Evolutionary conservation across 2,329 filamentous ascomycete genomes (phyloP).

Genomic region (Verticillium klebahnii): DNA sequence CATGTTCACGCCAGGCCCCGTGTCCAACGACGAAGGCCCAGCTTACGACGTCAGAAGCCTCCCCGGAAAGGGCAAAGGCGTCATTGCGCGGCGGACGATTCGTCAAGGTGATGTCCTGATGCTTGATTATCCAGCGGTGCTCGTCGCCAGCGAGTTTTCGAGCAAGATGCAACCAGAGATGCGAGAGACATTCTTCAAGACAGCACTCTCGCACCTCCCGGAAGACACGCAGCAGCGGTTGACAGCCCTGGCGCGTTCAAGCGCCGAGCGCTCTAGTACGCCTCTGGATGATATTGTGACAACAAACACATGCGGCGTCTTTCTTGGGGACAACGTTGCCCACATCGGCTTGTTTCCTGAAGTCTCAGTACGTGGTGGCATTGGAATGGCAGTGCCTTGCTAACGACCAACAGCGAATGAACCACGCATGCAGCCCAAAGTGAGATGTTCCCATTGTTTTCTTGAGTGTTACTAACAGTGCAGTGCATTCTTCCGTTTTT

Average conservation of each 20-base stretch:
- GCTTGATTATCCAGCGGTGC: constrained; percentile 21
- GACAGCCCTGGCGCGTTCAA: constrained; percentile 18
- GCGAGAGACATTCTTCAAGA: constrained; percentile 19
- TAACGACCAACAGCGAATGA: constrained; percentile 20
- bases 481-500: constrained; percentile 26
- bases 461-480: background rate
- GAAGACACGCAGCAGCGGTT: constrained; percentile 14
- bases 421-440: constrained; percentile 30
- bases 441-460: constrained; percentile 9
- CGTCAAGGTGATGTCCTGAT: constrained; percentile 23
- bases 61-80: constrained; percentile 22
- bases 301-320: constrained; percentile 24
- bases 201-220: constrained; percentile 19
- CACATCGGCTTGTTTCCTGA: constrained; percentile 25
- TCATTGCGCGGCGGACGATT: constrained; percentile 24
- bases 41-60: constrained; percentile 20
- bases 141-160: constrained; percentile 15
- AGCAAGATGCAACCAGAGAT: constrained; percentile 11
- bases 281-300: constrained; percentile 20
- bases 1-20: background rate
- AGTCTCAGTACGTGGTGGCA: constrained; percentile 20
- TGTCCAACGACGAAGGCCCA: background rate
- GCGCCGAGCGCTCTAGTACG: constrained; percentile 16
- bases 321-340: constrained; percentile 14
- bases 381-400: background rate